Percentiles rank a stretch among this genome's conserved stretches.
Conservation (phyloP, 164 flowering plant species). For the Annona squamosa region DNA sequence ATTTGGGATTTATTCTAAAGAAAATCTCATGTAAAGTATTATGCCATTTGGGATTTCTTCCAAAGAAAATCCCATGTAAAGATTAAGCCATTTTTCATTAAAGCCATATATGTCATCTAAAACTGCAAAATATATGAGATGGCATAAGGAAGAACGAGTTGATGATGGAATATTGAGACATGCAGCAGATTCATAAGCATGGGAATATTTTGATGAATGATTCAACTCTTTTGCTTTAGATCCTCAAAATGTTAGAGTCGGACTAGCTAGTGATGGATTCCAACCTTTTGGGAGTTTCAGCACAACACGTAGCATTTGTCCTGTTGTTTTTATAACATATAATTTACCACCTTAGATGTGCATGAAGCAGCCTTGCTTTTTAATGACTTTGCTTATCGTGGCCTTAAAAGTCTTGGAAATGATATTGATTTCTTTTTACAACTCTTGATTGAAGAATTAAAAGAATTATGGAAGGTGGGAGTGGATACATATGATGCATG, state of each 20-base stretch:
- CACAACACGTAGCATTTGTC: background rate
- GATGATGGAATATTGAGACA: too few relatives aligned
- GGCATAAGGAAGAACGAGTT: background rate
- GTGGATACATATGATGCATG: background rate
- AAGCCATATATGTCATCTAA: background rate
- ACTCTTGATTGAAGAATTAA: background rate
- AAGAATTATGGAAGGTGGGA: background rate
- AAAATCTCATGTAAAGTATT: background rate
- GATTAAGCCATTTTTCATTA: background rate
- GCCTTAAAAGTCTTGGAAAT: background rate
- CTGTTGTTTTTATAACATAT: too few relatives aligned
- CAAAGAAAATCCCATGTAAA: too few relatives aligned
- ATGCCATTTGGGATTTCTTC: too few relatives aligned
- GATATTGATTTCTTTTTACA: too few relatives aligned
- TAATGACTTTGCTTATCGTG: background rate
- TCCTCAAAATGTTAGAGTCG: background rate
- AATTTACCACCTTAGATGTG: too few relatives aligned
- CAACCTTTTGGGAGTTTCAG: too few relatives aligned
- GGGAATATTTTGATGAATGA: background rate
- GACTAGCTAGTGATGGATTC: background rate
- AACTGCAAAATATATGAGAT: too few relatives aligned
- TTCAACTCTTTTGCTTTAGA: background rate
- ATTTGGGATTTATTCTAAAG: too few relatives aligned
- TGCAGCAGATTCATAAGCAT: background rate
- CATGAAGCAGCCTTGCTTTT: too few relatives aligned